Evolutionary conservation across 1,284 basidiomycete genomes (phyloP).

Genomic region (Waitea zeae): DNA sequence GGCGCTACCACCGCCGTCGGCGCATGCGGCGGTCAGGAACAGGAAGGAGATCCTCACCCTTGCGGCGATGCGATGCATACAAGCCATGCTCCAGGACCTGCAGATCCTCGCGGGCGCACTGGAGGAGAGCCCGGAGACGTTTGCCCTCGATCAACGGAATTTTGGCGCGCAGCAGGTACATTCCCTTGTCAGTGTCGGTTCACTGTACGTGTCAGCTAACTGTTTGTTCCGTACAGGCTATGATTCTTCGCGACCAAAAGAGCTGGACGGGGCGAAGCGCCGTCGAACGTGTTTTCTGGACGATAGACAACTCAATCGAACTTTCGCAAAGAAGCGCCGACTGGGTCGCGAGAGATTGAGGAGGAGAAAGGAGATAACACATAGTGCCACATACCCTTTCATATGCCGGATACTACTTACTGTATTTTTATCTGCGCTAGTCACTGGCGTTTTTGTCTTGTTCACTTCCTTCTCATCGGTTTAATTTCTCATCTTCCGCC

Average conservation of each 20-base stretch:
- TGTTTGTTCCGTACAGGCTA: conserved; percentile 39
- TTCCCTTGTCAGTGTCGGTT: conserved; percentile 7
- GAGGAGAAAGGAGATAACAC: too few relatives aligned
- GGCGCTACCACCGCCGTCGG: conserved; percentile 35
- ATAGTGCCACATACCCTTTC: too few relatives aligned
- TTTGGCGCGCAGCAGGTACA: conserved; percentile 84
- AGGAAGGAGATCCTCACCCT: conserved; percentile 61
- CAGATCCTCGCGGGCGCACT: conserved; percentile 72
- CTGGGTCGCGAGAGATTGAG: conserved; percentile 63
- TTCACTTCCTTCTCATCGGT: too few relatives aligned
- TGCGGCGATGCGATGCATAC: conserved; percentile 57
- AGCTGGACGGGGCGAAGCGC: conserved; percentile 80
- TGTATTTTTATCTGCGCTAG: too few relatives aligned
- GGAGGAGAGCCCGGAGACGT: conserved; percentile 78
- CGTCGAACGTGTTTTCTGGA: conserved; percentile 81
- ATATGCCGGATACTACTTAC: too few relatives aligned
- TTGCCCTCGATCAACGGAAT: conserved; percentile 80
- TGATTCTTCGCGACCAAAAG: conserved; percentile 85
- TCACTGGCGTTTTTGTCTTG: too few relatives aligned
- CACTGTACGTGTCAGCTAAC: conserved; percentile 7
- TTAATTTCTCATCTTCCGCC: too few relatives aligned
- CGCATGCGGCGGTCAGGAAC: conserved; percentile 35
- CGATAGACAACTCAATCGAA: conserved; percentile 72
- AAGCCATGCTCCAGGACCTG: conserved; percentile 71
- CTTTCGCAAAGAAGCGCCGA: conserved; percentile 66